Conservation (phyloP, 768 basidiomycete species). For the Tylopilus vinaceipallidus region DNA sequence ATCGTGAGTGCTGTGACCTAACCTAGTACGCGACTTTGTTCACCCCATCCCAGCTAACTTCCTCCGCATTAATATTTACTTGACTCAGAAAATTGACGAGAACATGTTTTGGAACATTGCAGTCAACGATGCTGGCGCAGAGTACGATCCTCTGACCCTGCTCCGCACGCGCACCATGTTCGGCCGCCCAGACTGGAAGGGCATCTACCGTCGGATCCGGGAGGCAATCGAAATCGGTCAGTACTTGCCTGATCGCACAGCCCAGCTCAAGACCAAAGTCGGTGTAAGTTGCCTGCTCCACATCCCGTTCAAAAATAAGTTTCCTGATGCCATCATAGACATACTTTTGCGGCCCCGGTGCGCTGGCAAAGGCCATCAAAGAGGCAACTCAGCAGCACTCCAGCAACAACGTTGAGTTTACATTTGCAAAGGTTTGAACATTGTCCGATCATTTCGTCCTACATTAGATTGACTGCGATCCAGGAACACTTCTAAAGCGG, state of each 20-base stretch:
- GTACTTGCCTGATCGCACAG: constrained; percentile 76
- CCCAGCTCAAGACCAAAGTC: constrained; percentile 80
- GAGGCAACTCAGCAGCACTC: constrained; percentile 60
- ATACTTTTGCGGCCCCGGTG: constrained; percentile 85
- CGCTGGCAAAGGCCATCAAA: constrained; percentile 74
- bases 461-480: not conserved
- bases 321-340: constrained; percentile 44
- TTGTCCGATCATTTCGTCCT: constrained; percentile 2
- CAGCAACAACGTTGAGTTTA: constrained; percentile 61
- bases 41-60: constrained; percentile 67
- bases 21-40: constrained; percentile 2
- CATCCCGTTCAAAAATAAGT: not conserved
- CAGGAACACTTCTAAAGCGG: constrained; percentile 19
- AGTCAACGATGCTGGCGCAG: constrained; percentile 80
- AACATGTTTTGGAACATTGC: constrained; percentile 93
- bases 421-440: constrained; percentile 73
- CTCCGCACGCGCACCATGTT: constrained; percentile 88
- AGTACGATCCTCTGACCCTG: constrained; percentile 86
- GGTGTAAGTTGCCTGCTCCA: constrained; percentile 50
- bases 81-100: constrained; percentile 82
- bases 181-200: constrained; percentile 88
- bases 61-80: constrained; percentile 87
- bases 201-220: constrained; percentile 72
- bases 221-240: constrained; percentile 78
- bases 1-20: constrained; percentile 56